Base-by-base conservation (phyloP, 2,329 filamentous ascomycete species). In the Westerdykella ornata region DNA sequence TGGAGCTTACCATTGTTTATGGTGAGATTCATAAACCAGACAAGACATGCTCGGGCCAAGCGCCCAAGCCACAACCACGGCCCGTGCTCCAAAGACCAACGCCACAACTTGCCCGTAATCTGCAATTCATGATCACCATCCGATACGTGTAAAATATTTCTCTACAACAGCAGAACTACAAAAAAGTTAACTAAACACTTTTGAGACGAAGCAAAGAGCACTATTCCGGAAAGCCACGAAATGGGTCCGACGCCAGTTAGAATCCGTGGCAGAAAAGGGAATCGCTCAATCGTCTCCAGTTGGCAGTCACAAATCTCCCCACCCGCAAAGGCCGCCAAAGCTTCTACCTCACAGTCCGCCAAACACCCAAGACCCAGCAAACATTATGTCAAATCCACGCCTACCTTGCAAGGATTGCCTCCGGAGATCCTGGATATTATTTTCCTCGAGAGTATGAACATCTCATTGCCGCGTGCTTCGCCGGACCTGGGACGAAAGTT, bases 361-460 rank as follows among this genome's bases (percentile, higher is more conserved):
- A 3, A 17, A 58, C 46, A 44, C 13, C 39, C 29, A 56, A 51
- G 36, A 49, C 53, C 15, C 47, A 48, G 39, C 38, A 38, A 22
- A 28, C 35, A 16, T 35, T 43, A 26, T 26, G 22, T 26, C 16
- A 39, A 53, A 43, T 54, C 57, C 15, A 64, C 54, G 56, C 59
- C 62, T 4, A 57, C 57, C 0, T 56, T 66, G 13, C 52, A 62
- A 48, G 57, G 54, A 12, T 56, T 66, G 7, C 63, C 63, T 2
- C 52, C 54, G 31, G 63, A 66, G 43, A 43, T 66, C 6, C 51
- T 66, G 13, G 60, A 65, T 44, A 56, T 62, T 5, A 54, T 66
- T 7, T 66, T 66, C 32, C 50, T 66, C 6, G 42, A 62, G 39
- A 62, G 57, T 43, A 62, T 62, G 60, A 66, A 64, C 43, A 54